Base-by-base conservation (phyloP, 2,329 filamentous ascomycete genomes). In the Cephalotrichum gorgonifer region DNA sequence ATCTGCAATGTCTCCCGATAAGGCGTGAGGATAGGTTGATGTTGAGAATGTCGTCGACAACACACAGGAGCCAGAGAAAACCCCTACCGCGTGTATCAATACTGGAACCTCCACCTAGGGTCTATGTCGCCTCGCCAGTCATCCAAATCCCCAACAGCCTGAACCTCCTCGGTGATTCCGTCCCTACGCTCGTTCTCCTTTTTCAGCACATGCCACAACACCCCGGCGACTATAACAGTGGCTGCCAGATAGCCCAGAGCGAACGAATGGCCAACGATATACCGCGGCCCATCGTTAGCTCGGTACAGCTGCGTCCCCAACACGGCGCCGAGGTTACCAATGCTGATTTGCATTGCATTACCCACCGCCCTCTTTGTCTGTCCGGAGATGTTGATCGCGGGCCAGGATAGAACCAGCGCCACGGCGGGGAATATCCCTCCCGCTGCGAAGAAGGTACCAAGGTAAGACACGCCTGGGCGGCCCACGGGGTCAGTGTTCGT, bases 281-380 rank as follows among this genome's bases (percentile, higher is more conserved):
- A 87, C 28, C 79, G 67, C 2, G 83, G 84, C 0, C 72, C 76
- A 26, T 79, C 78, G 2, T 72, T 66, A 0, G 72, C 68, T 2
- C 83, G 70, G 60, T 87, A 87, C 2, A 88, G 60, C 62, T 88
- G 83, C 1, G 83, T 87, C 0, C 83, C 83, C 23, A 88, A 55
- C 0, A 86, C 79, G 0, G 81, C 82, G 1, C 83, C 83, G 1
- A 83, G 58, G 54, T 86, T 86, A 0, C 83, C 84, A 46, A 87
- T 81, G 9, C 77, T 82, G 50, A 87, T 86, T 55, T 86, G 82
- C 75, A 87, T 78, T 0, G 79, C 83, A 44, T 82, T 85, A 2
- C 78, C 79, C 4, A 81, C 78, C 1, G 79, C 80, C 1, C 83
- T 71, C 62, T 87, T 87, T 0, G 81, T 85, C 62, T 86, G 81